Evolutionary conservation across 164 flowering plant genomes (phyloP).

Genomic region (Paratinospora sagittata): DNA sequence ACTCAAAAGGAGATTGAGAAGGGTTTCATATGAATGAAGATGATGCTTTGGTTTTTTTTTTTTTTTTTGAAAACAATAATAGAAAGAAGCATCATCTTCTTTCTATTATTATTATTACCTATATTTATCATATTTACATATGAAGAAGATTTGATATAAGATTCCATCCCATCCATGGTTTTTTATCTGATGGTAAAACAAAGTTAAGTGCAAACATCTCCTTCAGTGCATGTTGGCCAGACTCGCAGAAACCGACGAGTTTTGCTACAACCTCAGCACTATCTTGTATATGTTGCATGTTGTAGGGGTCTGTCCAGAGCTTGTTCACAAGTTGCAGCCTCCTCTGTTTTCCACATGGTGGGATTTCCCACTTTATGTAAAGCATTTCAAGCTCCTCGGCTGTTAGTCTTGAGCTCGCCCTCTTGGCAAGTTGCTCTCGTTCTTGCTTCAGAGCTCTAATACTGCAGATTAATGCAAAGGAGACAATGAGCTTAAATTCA

Average conservation of each 20-base stretch:
- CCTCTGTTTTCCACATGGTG: constrained; percentile 68
- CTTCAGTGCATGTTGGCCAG: constrained; percentile 55
- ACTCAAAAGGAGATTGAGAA: not conserved
- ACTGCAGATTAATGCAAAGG: constrained; percentile 31
- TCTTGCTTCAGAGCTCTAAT: constrained; percentile 75
- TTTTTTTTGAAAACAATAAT: no score
- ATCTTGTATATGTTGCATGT: constrained; percentile 60
- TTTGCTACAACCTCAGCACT: constrained; percentile 79
- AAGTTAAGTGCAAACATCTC: constrained; percentile 84
- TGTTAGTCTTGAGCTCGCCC: constrained; percentile 50
- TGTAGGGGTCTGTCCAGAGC: constrained; percentile 73
- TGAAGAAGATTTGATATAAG: constrained; percentile 67
- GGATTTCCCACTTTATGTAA: constrained; percentile 71
- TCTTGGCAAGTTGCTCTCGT: constrained; percentile 69
- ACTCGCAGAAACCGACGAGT: constrained; percentile 74
- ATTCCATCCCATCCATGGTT: constrained; percentile 84
- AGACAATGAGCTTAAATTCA: not conserved
- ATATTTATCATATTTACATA: constrained; percentile 25
- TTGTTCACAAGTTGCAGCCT: constrained; percentile 66
- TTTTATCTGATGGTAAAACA: constrained; percentile 52
- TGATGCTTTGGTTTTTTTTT: no score
- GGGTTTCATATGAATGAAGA: not conserved
- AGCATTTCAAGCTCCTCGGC: constrained; percentile 65
- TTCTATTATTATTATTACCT: no score
- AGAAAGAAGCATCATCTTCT: no score